Base-by-base conservation (phyloP, 495 filamentous ascomycete species). In the Talaromyces ruber region DNA sequence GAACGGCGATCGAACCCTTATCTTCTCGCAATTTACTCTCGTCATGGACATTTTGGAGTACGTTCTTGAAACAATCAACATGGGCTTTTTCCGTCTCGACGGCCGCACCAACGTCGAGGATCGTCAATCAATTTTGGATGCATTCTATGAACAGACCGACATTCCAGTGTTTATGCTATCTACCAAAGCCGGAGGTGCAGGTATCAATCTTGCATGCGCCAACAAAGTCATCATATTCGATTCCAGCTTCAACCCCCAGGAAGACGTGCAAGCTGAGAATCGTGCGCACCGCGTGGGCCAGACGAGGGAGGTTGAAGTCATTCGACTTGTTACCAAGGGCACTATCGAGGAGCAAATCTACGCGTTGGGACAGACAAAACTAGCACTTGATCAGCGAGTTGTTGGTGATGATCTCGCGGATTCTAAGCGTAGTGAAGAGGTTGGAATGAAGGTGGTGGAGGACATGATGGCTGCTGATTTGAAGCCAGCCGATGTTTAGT, bases 141-240 rank as follows among this genome's bases (percentile, higher is more conserved):
- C 87, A 16, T 98, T 96, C 77, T 84, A 90, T 63, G 78, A 84
- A 6, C 84, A 93, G 63, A 76, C 79, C 5, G 81, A 84, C 6
- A 96, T 98, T 62, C 88, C 91, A 0, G 92, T 93, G 2, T 98
- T 98, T 74, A 81, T 98, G 34, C 81, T 98, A 1, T 93, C 90
- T 1, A 98, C 94, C 6, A 93, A 90, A 63, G 92, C 94, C 8
- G 94, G 94, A 21, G 94, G 94, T 37, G 91, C 93, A 3, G 94
- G 94, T 16, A 96, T 98, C 75, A 98, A 98, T 73, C 72, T 98
- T 32, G 91, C 91, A 12, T 90, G 87, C 47, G 95, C 94, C 3
- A 98, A 98, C 76, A 97, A 96, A 78, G 93, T 98, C 63, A 84
- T 98, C 71, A 93, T 98, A 68, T 97, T 98, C 69, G 94, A 98